Percentiles rank a stretch among this genome's conserved stretches.
Evolutionary conservation across 768 basidiomycete genomes (phyloP).

Genomic region (Amanita molliuscula): DNA sequence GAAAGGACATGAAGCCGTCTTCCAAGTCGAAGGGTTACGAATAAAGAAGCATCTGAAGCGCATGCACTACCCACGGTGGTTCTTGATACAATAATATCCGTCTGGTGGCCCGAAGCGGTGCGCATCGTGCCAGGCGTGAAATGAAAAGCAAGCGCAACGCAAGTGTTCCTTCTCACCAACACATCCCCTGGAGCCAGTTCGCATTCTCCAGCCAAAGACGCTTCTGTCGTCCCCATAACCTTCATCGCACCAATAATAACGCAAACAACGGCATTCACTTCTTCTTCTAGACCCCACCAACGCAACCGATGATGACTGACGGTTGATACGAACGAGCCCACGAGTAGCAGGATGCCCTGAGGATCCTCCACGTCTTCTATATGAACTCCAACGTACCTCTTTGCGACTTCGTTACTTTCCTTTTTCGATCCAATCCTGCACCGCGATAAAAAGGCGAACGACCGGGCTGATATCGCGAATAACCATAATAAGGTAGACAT

Average conservation of each 20-base stretch:
- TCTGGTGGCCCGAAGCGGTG: background rate
- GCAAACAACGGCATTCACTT: background rate
- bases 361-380: conserved; percentile 3
- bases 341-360: conserved; percentile 4
- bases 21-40: background rate
- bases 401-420: background rate
- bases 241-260: background rate
- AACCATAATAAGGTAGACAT: background rate
- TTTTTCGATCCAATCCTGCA: background rate
- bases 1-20: background rate
- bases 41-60: conserved; percentile 3
- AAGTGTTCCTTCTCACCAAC: background rate
- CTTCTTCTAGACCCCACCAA: background rate
- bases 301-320: background rate
- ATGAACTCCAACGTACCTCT: background rate
- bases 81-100: conserved; percentile 7
- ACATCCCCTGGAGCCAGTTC: background rate
- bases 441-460: background rate
- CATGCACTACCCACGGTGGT: background rate
- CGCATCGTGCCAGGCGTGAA: conserved; percentile 1
- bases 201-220: background rate
- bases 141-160: background rate
- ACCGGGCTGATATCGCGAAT: background rate
- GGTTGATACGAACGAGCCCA: background rate
- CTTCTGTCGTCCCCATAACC: background rate